These are phyloP conservation scores for Hordeum marinum DNA, from an alignment of 176 grass and related monocot genomes.

Conservation along the genomic window DNA sequence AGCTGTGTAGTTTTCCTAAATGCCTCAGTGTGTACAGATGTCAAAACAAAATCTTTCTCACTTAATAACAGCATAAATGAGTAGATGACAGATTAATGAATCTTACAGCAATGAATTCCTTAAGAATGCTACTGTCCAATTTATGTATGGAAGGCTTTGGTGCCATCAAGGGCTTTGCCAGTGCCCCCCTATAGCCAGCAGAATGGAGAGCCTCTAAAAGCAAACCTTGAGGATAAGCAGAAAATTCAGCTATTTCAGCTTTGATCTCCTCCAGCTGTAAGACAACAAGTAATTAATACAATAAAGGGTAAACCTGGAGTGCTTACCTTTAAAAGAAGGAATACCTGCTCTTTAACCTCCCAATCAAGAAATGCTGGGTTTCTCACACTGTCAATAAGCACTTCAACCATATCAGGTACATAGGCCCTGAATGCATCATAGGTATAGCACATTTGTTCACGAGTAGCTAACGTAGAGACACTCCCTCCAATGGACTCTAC, in stretches of 20 bases:
- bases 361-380: conserved; percentile 53
- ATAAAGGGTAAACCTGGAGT: background rate
- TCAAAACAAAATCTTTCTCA: background rate
- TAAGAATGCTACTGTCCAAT: conserved; percentile 44
- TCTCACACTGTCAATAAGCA: conserved; percentile 67
- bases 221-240: conserved; percentile 61
- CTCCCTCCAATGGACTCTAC: conserved; percentile 72
- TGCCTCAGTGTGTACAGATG: conserved; percentile 27
- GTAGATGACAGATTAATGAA: background rate
- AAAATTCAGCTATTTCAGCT: conserved; percentile 67
- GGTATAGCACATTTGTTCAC: conserved; percentile 77
- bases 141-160: conserved; percentile 42
- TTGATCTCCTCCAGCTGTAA: conserved; percentile 63
- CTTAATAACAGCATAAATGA: background rate
- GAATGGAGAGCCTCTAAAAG: conserved; percentile 75
- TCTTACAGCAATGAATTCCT: conserved; percentile 71
- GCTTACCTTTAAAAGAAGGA: background rate
- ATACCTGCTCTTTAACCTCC: conserved; percentile 63
- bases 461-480: conserved; percentile 56
- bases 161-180: conserved; percentile 65
- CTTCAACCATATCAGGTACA: conserved; percentile 65
- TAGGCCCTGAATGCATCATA: conserved; percentile 73
- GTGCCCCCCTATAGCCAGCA: conserved; percentile 63
- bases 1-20: conserved; percentile 74
- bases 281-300: conserved; percentile 7